phyloP scores from a whole-genome alignment of 2,329 filamentous ascomycete species.

The Thelonectria blattea region DNA sequence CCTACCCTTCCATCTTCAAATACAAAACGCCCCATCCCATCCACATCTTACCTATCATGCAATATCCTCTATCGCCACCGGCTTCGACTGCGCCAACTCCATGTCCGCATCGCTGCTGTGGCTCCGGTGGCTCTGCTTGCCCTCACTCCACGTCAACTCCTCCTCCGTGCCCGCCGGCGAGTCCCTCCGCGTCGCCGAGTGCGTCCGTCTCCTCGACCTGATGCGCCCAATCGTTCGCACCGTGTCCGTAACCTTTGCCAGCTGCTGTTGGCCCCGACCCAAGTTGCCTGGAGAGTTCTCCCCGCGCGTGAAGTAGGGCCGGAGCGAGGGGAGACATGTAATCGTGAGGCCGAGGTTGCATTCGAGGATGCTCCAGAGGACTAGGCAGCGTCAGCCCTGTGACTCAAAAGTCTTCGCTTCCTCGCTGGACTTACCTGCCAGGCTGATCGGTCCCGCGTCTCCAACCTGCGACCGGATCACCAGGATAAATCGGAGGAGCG shows the following conservation, averaged over 20 bases:
- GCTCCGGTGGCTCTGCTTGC: neutral
- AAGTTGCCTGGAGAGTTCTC: neutral
- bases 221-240: neutral
- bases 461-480: neutral
- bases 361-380: constrained; percentile 13
- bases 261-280: neutral
- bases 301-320: neutral
- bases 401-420: neutral
- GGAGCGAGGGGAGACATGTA: constrained; percentile 7
- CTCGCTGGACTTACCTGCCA: neutral
- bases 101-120: constrained; percentile 1
- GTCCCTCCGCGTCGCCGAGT: neutral
- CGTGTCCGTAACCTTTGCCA: neutral
- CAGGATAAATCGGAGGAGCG: constrained; percentile 3
- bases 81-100: neutral
- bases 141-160: neutral
- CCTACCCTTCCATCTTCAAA: too few relatives aligned
- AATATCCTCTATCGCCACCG: neutral
- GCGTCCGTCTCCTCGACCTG: neutral
- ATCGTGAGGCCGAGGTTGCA: constrained; percentile 10
- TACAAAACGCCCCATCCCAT: neutral
- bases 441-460: constrained; percentile 5
- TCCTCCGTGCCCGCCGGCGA: neutral
- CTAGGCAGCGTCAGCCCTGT: neutral
- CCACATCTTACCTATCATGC: neutral